A percentile compares a stretch with the other conserved stretches of the same genome.
These are phyloP conservation scores for Raddia guianensis DNA, from an alignment of 176 grass and related monocot species.

Conservation along the genomic window DNA sequence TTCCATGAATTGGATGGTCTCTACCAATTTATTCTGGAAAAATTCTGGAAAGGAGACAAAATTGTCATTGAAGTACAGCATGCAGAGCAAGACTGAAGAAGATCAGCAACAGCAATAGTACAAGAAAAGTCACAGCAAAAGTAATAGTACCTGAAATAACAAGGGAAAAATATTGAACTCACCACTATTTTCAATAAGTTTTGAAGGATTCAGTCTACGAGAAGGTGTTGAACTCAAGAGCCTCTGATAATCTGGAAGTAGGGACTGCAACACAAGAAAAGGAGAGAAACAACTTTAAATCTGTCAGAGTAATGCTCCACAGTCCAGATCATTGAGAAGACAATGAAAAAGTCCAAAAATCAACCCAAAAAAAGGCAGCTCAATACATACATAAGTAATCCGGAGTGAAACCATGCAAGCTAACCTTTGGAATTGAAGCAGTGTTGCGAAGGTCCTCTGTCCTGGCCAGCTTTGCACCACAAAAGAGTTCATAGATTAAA, in stretches of 20 bases:
- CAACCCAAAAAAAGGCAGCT: slow-evolving; percentile 29
- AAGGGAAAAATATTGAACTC: slow-evolving; percentile 38
- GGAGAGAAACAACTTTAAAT: slow-evolving; percentile 22
- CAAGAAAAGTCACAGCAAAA: slow-evolving; percentile 24
- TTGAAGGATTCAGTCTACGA: slow-evolving; percentile 96
- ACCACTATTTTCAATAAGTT: slow-evolving; percentile 98
- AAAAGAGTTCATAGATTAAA: slow-evolving; percentile 98
- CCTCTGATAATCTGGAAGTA: slow-evolving; percentile 99
- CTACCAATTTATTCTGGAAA: slow-evolving; percentile 99
- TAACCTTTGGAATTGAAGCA: slow-evolving; percentile 91
- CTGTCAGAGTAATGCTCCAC: not conserved
- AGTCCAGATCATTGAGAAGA: slow-evolving; percentile 4
- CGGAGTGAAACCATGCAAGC: not conserved
- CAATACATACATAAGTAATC: not conserved
- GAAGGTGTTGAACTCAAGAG: slow-evolving; percentile 88
- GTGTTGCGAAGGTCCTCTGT: slow-evolving; percentile 97
- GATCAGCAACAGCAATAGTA: not conserved
- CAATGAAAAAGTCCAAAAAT: slow-evolving; percentile 29
- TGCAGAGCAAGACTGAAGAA: slow-evolving; percentile 9
- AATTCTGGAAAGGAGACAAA: slow-evolving; percentile 71
- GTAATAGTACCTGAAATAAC: slow-evolving; percentile 6
- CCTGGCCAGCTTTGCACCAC: slow-evolving; percentile 74
- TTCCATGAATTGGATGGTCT: slow-evolving; percentile 99
- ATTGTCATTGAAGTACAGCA: slow-evolving; percentile 14
- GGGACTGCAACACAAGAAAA: slow-evolving; percentile 60